Base-by-base conservation (phyloP, 371 early-diverging fungal genomes). In the Paramicrosporidium saccamoebae region DNA sequence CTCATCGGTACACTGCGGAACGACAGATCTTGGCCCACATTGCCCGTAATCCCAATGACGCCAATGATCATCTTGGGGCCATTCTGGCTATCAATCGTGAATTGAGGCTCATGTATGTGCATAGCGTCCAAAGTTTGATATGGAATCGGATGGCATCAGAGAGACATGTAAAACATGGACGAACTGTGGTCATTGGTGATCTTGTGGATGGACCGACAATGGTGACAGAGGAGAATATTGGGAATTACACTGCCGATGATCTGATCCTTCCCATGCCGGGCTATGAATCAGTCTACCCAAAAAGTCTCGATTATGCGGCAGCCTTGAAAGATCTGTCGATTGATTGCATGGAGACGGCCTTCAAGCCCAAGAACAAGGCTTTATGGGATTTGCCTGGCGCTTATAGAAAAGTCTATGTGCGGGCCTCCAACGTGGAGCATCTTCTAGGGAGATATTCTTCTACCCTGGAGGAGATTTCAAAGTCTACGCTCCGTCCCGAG, bases 51-150 rank as follows among this genome's bases (percentile, higher is more conserved):
- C 32, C 26, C 1, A 44, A 48, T 3, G 22, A 35, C 14, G 31
- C 36, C n/a, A 40, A 31, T 4, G 46, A 64, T 19, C 54, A 41
- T 25, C 39, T 42, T 0, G 57, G 50, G 6, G 79, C 74, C 0
- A 39, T 77, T 17, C 42, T 41, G 14, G 39, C 55, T 48, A 53
- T 88, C 14, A 81, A 86, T 12, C 54, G 75, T 27, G 68, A 72
- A 36, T 49, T 84, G 41, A 36, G 67, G 10, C 41, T 64, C 28
- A 66, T 98, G 60, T 98, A 98, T 42, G 47, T 75, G 12, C 95
- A 98, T 45, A 73, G 90, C 3, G 90, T 84, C 33, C 96, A 98
- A 47, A 79, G 82, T 16, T 72, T 52, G 31, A 46, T 90, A 11
- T 98, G 94, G 82, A 98, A 98, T 45, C 37, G 52, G 10, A 59